Evolutionary conservation across 371 early-diverging fungal genomes (phyloP).

Genomic region (Racocetra persica): DNA sequence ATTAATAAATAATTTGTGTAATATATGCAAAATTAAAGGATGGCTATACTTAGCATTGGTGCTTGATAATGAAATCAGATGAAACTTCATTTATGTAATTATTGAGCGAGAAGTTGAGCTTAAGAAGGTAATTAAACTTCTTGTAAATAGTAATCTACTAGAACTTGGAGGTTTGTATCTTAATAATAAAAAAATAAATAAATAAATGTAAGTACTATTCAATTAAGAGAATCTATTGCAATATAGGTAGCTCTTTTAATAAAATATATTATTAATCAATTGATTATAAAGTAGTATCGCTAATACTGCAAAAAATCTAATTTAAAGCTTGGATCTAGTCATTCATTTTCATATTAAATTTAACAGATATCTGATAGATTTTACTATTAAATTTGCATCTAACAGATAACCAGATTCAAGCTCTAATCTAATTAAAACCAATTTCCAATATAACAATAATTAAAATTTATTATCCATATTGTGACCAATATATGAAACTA

Average conservation of each 20-base stretch:
- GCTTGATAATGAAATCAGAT: background rate
- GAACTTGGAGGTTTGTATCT: background rate
- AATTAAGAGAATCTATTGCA: no score
- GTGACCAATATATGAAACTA: background rate
- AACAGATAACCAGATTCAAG: no score
- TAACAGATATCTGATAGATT: no score
- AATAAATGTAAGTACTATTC: constrained; percentile 3
- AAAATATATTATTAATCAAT: no score
- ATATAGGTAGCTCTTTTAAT: no score
- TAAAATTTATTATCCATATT: background rate
- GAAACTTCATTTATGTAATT: background rate
- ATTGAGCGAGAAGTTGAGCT: background rate
- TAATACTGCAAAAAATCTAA: no score
- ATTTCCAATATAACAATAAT: no score
- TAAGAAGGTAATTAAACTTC: background rate
- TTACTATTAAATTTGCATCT: no score
- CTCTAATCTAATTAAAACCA: no score
- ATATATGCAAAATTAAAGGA: background rate
- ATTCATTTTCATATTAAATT: no score
- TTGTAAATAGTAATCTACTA: background rate
- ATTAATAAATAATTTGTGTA: background rate
- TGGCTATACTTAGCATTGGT: background rate
- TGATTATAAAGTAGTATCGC: no score
- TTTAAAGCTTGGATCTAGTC: no score
- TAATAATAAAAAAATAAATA: background rate